Evolutionary conservation across 2,329 filamentous ascomycete genomes (phyloP).

Genomic region (Aureobasidium sp.): DNA sequence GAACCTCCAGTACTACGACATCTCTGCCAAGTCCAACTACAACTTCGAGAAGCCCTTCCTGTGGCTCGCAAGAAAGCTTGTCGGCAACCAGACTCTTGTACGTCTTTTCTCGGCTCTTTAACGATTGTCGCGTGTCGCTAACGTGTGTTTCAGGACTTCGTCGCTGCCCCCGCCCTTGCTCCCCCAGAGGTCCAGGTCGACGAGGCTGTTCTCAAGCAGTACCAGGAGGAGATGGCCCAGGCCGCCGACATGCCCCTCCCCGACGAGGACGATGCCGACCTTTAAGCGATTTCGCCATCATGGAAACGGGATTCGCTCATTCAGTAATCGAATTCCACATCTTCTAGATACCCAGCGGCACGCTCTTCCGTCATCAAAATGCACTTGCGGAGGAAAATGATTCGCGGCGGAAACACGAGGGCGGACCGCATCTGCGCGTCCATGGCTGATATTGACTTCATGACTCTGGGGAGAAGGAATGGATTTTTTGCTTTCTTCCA

Average conservation of each 20-base stretch:
- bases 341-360: neutral
- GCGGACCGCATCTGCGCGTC: constrained; percentile 11
- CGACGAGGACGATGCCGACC: constrained; percentile 78
- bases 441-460: constrained; percentile 11
- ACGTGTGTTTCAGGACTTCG: constrained; percentile 66
- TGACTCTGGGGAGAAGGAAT: constrained; percentile 4
- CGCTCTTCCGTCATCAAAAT: constrained; percentile 9
- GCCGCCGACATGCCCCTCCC: constrained; percentile 79
- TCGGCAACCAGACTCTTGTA: constrained; percentile 83
- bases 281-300: constrained; percentile 33
- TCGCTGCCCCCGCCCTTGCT: constrained; percentile 88
- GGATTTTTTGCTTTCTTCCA: constrained; percentile 14
- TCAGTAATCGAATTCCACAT: neutral
- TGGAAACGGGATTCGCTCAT: neutral
- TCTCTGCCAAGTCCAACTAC: constrained; percentile 99
- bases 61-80: constrained; percentile 97
- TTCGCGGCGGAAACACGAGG: neutral
- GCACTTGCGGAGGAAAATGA: neutral
- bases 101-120: constrained; percentile 29
- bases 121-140: constrained; percentile 21
- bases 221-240: constrained; percentile 76
- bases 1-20: constrained; percentile 99
- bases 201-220: constrained; percentile 69
- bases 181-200: constrained; percentile 90
- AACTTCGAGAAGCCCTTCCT: constrained; percentile 99